A percentile compares a stretch with the other conserved stretches of the same genome.
Conservation (phyloP, 228 moss, liverwort and hornwort species). For the Sphagnum fallax region DNA sequence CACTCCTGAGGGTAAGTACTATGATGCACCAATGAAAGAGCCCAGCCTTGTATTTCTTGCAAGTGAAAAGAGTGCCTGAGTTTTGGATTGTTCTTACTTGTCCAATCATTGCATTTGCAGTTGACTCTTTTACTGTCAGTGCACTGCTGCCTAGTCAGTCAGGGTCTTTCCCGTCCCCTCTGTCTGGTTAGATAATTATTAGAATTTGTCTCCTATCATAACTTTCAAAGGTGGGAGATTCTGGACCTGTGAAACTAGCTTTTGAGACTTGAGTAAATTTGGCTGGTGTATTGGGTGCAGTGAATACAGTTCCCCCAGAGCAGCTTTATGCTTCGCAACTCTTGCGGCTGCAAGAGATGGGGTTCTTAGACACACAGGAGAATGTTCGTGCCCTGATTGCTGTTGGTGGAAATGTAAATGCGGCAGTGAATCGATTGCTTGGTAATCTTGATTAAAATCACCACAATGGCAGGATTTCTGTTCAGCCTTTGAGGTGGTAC, state of each 20-base stretch:
- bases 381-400: slow-evolving; percentile 43
- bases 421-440: slow-evolving; percentile 44
- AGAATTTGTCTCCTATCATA: no score
- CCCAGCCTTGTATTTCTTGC: no score
- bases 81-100: no score
- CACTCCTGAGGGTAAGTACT: slow-evolving; percentile 23
- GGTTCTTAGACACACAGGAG: slow-evolving; percentile 47
- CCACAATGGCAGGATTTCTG: slow-evolving; percentile 1
- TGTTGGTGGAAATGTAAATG: slow-evolving; percentile 46
- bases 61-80: no score
- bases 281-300: slow-evolving; percentile 12
- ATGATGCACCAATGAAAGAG: no score
- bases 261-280: not conserved
- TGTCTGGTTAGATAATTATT: no score
- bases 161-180: no score
- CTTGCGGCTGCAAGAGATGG: slow-evolving; percentile 53
- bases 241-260: not conserved
- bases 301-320: slow-evolving; percentile 34
- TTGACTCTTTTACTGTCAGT: no score
- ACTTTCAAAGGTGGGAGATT: no score
- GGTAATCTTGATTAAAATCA: slow-evolving; percentile 31
- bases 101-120: no score
- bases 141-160: no score
- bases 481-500: slow-evolving; percentile 11
- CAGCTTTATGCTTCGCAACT: slow-evolving; percentile 52